Base-by-base conservation (phyloP, 495 filamentous ascomycete species). In the Terfezia boudieri region DNA sequence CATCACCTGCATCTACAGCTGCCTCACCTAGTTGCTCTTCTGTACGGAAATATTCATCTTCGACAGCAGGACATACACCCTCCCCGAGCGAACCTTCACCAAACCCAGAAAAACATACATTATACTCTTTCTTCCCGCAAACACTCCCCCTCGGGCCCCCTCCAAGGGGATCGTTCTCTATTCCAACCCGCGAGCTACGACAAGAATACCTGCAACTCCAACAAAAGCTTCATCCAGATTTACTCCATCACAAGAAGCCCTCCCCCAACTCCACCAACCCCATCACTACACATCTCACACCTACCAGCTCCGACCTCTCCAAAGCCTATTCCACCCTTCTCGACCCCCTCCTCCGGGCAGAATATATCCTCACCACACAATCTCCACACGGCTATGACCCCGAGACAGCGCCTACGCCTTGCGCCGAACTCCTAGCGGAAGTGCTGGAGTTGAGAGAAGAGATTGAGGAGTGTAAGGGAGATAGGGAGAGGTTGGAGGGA, bases 131-230 rank as follows among this genome's bases (percentile, higher is more conserved):
- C 68, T 98, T 98, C 73, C 85, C 86, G 7, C 61, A 72, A 11
- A 86, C 86, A 12, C 73, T 95, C 14, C 78, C 89, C 11, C n/a
- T 59, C 0, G 90, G 90, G 37, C 81, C 86, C 0, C 90, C 90
- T 0, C 90, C 90, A 1, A 22, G 57, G 0, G 80, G 86, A 0
- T 75, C 78, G 53, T 98, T 98, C 74, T 60, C 69, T 0, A 77
- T 94, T 68, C 55, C 68, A 16, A 49, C 68, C 16, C 73, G 73
- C 46, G 70, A 72, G 35, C 78, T 98, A 20, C 81, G 81, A 14
- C 74, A 73, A 59, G 90, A 98, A 62, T 98, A 89, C 70, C 77
- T 98, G 0, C 75, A 79, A 52, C 74, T 94, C 0, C 90, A 98
- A 67, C 72, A 77, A 38, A 68, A 70, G 8, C 73, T 83, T 9